These are phyloP conservation scores for Cercospora zeae-maydis DNA, from an alignment of 2,329 filamentous ascomycete species.

Conservation along the genomic window DNA sequence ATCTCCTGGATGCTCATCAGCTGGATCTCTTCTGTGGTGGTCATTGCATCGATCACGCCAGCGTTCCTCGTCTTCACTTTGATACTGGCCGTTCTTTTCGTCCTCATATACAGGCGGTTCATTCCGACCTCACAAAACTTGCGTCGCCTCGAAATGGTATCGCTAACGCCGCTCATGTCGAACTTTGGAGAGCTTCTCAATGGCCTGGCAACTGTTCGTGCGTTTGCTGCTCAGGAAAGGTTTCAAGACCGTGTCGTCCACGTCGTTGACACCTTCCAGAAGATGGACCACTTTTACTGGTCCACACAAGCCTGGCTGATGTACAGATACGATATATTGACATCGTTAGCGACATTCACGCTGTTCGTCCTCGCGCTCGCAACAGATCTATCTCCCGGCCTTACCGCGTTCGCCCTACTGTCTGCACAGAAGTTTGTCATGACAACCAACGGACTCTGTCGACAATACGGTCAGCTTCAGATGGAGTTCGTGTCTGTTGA, in stretches of 20 bases:
- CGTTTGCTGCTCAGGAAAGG: conserved; percentile 71
- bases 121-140: conserved; percentile 79
- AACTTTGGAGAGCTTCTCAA: conserved; percentile 88
- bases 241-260: conserved; percentile 77
- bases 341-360: conserved; percentile 68
- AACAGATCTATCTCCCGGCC: conserved; percentile 68
- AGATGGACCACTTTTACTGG: conserved; percentile 95
- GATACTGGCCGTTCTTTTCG: conserved; percentile 63
- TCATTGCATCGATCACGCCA: conserved; percentile 77
- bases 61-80: conserved; percentile 70
- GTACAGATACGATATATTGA: conserved; percentile 71
- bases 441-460: conserved; percentile 70
- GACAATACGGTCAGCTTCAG: conserved; percentile 77
- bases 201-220: conserved; percentile 79
- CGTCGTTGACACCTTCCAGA: conserved; percentile 84
- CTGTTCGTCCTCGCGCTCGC: conserved; percentile 72
- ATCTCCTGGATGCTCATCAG: conserved; percentile 68
- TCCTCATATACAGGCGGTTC: conserved; percentile 71
- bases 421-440: conserved; percentile 66
- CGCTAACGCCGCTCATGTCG: conserved; percentile 80
- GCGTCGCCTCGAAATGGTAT: conserved; percentile 82
- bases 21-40: conserved; percentile 68
- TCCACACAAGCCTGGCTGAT: conserved; percentile 80
- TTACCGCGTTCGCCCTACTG: conserved; percentile 79
- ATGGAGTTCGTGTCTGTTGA: conserved; percentile 92